phyloP scores from a whole-genome alignment of 2,329 filamentous ascomycete species.

The Penicillium thymicola region DNA sequence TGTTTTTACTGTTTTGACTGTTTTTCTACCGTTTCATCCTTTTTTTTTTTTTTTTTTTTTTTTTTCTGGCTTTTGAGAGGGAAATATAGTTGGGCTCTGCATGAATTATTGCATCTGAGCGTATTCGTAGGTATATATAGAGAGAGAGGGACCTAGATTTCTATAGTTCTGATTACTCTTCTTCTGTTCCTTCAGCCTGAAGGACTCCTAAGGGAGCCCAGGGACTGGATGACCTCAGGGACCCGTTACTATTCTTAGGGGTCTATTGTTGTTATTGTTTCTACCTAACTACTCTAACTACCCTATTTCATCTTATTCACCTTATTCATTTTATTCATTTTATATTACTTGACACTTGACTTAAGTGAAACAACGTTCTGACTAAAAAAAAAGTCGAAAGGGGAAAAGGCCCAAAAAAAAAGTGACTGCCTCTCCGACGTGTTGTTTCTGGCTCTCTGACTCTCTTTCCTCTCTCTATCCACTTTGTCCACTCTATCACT shows the following conservation, averaged over 20 bases:
- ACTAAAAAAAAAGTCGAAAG: slow-evolving; percentile 2
- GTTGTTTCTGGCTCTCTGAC: slow-evolving; percentile 1
- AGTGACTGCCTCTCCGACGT: slow-evolving; percentile 4
- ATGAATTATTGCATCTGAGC: background rate
- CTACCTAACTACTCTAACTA: background rate
- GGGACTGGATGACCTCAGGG: background rate
- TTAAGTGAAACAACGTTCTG: background rate
- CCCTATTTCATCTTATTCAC: background rate
- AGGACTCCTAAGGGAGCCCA: background rate
- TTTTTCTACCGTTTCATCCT: too few species aligned
- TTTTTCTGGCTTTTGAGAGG: background rate
- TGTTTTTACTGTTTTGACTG: background rate
- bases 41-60: too few species aligned
- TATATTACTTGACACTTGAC: background rate
- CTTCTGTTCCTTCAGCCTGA: background rate
- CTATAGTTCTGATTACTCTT: background rate
- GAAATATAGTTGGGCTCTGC: background rate
- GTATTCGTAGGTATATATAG: background rate
- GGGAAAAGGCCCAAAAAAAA: slow-evolving; percentile 11
- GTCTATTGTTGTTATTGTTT: background rate
- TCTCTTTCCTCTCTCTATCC: background rate
- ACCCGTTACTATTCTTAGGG: background rate
- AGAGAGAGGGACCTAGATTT: background rate
- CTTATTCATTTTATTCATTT: background rate
- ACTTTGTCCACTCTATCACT: background rate